Base-by-base conservation (phyloP, 1,284 basidiomycete species). In the Sporisorium iseilematis-ciliati region DNA sequence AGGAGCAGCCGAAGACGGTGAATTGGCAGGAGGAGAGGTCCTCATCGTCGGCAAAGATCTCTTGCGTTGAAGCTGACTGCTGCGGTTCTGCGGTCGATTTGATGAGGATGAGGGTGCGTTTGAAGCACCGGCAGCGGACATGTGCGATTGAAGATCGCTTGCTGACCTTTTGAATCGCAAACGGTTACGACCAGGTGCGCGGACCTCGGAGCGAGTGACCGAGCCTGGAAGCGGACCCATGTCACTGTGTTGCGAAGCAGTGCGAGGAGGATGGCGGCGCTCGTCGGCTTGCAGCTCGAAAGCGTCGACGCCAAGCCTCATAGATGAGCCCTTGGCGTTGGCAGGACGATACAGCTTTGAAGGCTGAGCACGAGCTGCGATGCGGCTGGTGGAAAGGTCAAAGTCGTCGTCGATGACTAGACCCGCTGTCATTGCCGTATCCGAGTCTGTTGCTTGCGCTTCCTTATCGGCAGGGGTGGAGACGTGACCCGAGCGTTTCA, bases 381-480 rank as follows among this genome's bases (percentile, higher is more conserved):
- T 72, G 25, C 80, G 70, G 55, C 76, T 76, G 2, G 79, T 63
- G 18, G 78, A 80, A 10, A 81, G 61, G 45, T 81, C 80, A 35
- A 80, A 57, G 48, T 81, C 78, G 50, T 81, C 80, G 5, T 78
- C 77, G 54, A 81, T 81, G 38, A 81, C 54, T 16, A 81, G 59
- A 7, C 80, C 80, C 7, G 65, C 70, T 18, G 76, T 71, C 31
- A 81, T 62, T 46, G 78, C 76, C 1, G 65, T 55, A 26, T 81
- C 79, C 7, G 64, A 49, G 45, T 75, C 75, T 5, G 55, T 45
- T 11, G 43, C 35, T n/a, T 59, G 69, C 40, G 45, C 3, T 4
- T 60, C 45, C 11, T 21, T 25, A 0, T 56, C 33, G 0, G 49
- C 49, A 41, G 45, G 18, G 20, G 33, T 3, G 25, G 33, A 42